These are phyloP conservation scores for Flaveria brownii DNA, from an alignment of 129 eudicot genomes.

Conservation along the genomic window DNA sequence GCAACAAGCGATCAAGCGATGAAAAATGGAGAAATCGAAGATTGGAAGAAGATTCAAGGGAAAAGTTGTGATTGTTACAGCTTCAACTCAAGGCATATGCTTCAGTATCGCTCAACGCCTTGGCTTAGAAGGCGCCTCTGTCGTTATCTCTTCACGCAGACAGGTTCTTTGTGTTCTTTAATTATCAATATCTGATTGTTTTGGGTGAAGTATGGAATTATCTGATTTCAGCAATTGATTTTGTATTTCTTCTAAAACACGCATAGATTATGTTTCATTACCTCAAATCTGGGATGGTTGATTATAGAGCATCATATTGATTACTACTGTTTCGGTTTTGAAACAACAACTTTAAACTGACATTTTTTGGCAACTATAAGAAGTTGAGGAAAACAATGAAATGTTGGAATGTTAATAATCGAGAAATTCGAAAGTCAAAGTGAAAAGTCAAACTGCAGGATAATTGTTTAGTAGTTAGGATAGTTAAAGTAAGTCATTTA, in stretches of 20 bases:
- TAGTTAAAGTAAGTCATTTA: too few species aligned
- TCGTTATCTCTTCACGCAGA: slow-evolving; percentile 86
- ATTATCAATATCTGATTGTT: neutral
- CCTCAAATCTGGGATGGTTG: neutral
- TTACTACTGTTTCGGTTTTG: too few species aligned
- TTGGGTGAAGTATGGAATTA: neutral
- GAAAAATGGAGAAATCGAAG: slow-evolving; percentile 36
- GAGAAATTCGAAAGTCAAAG: too few species aligned
- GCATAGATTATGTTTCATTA: neutral
- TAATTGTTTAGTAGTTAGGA: too few species aligned
- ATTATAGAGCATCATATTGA: neutral
- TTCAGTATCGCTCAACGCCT: slow-evolving; percentile 82
- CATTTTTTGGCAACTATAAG: neutral
- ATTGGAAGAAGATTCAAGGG: slow-evolving; percentile 74
- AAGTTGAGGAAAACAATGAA: neutral
- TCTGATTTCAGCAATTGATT: too few species aligned
- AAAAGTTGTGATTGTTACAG: slow-evolving; percentile 87
- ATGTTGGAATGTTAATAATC: too few species aligned
- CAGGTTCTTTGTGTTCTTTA: slow-evolving; percentile 44
- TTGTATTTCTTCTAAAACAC: too few species aligned
- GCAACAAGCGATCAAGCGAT: neutral
- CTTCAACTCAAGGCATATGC: slow-evolving; percentile 98
- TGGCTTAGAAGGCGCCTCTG: slow-evolving; percentile 92
- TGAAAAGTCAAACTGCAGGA: too few species aligned
- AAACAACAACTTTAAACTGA: neutral